Evolutionary conservation across 768 basidiomycete genomes (phyloP), one percentile per base, ranked within the genome.

Genomic region (Mycena vitilis): DNA sequence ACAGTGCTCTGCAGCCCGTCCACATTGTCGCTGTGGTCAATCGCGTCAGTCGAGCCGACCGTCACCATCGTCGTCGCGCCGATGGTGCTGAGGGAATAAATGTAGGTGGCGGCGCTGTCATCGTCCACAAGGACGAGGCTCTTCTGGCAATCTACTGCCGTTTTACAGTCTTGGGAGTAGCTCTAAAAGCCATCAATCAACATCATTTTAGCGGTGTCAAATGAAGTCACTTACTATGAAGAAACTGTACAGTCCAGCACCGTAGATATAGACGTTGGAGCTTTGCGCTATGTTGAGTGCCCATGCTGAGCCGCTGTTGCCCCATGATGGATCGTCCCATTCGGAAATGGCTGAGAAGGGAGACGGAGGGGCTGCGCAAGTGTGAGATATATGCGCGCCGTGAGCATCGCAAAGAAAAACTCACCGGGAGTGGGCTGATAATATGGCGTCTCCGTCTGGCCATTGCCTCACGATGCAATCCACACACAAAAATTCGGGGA

Each of bases 401-500:
- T 44, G 52, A 45, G 45, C 23, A 25, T 45, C 40, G 23, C 15
- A 25, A 45, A 45, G 42, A 58, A 45, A 25, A 58, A 45, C 57
- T 58, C 25, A 58, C 57, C 57, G 15, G 85, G 85, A 22, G 53
- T 66, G 2, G 83, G 83, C 68, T 85, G 84, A 72, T 78, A 84
- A 77, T 85, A 85, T 6, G 84, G 82, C 81, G 84, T 83, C 71
- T 87, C 86, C 1, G 85, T 86, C 73, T 58, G 57, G 30, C 16
- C 18, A 58, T 58, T 34, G 44, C 5, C 3, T 44, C 57, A 45
- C 44, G 30, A 44, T 45, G 23, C 20, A 45, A n/a, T 45, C 23
- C 57, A 44, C 44, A 58, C 42, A n/a, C n/a, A n/a, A 58, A 58
- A 45, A 25, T 30, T 30, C 52, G 34, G 44, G 15, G 22, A 58